These are phyloP conservation scores for Eryngium alpinum DNA, from an alignment of 140 eudicot genomes.

Conservation along the genomic window DNA sequence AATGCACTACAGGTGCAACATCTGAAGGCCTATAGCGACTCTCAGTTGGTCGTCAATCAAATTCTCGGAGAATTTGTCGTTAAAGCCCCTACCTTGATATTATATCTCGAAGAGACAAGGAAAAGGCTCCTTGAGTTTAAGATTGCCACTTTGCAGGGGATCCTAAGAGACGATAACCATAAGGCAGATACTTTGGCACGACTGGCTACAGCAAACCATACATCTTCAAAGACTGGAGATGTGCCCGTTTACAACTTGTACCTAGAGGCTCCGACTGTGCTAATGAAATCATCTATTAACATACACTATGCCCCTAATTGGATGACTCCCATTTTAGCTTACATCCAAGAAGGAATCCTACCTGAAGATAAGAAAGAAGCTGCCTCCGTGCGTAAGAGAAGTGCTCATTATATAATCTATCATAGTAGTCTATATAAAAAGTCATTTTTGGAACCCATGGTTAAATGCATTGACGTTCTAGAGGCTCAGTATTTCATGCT, in stretches of 20 bases:
- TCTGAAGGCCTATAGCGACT: neutral
- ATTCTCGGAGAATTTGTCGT: neutral
- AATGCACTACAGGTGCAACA: neutral
- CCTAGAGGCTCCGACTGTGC: no score
- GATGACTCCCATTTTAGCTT: neutral
- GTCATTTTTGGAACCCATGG: neutral
- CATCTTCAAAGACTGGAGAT: no score
- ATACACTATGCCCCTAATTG: no score
- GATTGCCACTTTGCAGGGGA: neutral
- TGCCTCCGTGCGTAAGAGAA: neutral
- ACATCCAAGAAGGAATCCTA: neutral
- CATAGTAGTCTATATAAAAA: neutral
- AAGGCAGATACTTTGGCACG: neutral
- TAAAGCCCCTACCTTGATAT: neutral
- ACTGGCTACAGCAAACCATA: neutral
- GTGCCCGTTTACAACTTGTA: no score
- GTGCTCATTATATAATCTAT: neutral
- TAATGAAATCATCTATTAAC: no score
- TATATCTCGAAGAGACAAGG: neutral
- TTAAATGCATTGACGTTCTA: neutral
- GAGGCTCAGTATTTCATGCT: neutral
- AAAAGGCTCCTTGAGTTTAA: neutral
- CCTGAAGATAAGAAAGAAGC: neutral
- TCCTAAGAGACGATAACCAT: rapidly evolving
- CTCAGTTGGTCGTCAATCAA: neutral